A percentile compares a stretch with the other conserved stretches of the same genome.
Evolutionary conservation across 1,284 basidiomycete species (phyloP).

Genomic region (Bjerkandera adusta): DNA sequence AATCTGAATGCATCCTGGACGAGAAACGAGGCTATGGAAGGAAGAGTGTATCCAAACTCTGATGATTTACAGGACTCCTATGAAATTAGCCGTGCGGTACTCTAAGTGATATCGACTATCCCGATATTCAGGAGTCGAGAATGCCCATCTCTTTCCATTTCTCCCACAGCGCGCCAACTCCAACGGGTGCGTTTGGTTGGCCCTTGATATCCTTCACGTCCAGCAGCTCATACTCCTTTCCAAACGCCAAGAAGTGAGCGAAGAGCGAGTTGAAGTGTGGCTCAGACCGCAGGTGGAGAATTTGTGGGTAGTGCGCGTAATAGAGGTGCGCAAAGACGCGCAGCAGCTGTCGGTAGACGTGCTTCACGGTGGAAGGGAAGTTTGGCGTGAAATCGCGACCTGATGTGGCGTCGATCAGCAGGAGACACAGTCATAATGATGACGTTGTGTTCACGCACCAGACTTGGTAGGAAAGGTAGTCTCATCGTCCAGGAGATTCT

Average conservation of each 20-base stretch:
- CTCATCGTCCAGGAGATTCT: slow-evolving; percentile 93
- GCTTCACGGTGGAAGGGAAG: slow-evolving; percentile 93
- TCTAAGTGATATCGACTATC: not conserved
- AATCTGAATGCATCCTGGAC: slow-evolving; percentile 2
- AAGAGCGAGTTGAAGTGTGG: slow-evolving; percentile 99
- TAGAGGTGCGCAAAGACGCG: slow-evolving; percentile 98
- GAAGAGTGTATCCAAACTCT: slow-evolving; percentile 11
- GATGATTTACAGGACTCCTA: slow-evolving; percentile 14
- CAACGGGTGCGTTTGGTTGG: slow-evolving; percentile 55
- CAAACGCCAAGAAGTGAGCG: slow-evolving; percentile 95
- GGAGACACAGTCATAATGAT: not conserved
- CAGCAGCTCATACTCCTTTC: slow-evolving; percentile 89
- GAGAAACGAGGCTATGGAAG: slow-evolving; percentile 2
- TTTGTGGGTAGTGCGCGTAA: slow-evolving; percentile 90
- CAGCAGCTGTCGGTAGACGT: slow-evolving; percentile 95
- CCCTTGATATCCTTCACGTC: slow-evolving; percentile 90
- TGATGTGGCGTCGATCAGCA: slow-evolving; percentile 27
- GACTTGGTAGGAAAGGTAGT: slow-evolving; percentile 94
- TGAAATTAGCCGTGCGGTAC: slow-evolving; percentile 13
- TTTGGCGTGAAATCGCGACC: slow-evolving; percentile 89
- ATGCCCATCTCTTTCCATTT: slow-evolving; percentile 86
- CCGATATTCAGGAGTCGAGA: slow-evolving; percentile 38
- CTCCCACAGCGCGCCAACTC: slow-evolving; percentile 86
- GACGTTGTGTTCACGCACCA: slow-evolving; percentile 43
- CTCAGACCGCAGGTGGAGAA: slow-evolving; percentile 92